Conservation (phyloP, 768 basidiomycete species). For the Rhizopogon vulgaris region DNA sequence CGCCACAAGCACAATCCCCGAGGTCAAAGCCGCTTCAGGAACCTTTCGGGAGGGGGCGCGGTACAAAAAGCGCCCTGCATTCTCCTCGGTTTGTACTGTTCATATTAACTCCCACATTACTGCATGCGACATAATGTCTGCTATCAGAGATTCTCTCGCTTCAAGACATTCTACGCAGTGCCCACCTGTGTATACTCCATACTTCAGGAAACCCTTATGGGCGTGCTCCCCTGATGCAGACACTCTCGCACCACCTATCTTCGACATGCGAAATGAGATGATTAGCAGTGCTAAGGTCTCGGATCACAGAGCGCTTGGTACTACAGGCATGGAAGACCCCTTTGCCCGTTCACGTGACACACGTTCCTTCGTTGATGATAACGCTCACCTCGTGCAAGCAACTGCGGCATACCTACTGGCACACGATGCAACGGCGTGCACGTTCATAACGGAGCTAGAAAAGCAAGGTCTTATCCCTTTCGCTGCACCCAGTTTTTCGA, state of each 20-base stretch:
- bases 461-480: background rate
- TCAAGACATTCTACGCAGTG: background rate
- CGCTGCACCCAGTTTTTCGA: background rate
- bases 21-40: constrained; percentile 13
- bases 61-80: constrained; percentile 14
- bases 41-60: background rate
- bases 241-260: constrained; percentile 3
- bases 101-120: background rate
- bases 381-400: constrained; percentile 12
- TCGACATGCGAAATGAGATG: constrained; percentile 6
- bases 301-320: background rate
- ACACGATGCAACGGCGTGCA: constrained; percentile 25
- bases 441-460: background rate
- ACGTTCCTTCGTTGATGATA: constrained; percentile 6
- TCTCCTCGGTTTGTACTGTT: background rate
- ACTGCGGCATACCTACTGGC: background rate
- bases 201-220: constrained; percentile 6
- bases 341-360: constrained; percentile 3
- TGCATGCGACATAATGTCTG: constrained; percentile 5
- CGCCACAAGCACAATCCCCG: constrained; percentile 2
- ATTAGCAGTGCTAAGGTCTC: background rate
- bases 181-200: constrained; percentile 2
- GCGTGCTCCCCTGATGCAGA: constrained; percentile 8
- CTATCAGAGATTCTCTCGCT: background rate
- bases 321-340: constrained; percentile 1